Evolutionary conservation across 768 basidiomycete species (phyloP), one percentile per base, ranked within the genome.

Genomic region (Lentinula boryana): DNA sequence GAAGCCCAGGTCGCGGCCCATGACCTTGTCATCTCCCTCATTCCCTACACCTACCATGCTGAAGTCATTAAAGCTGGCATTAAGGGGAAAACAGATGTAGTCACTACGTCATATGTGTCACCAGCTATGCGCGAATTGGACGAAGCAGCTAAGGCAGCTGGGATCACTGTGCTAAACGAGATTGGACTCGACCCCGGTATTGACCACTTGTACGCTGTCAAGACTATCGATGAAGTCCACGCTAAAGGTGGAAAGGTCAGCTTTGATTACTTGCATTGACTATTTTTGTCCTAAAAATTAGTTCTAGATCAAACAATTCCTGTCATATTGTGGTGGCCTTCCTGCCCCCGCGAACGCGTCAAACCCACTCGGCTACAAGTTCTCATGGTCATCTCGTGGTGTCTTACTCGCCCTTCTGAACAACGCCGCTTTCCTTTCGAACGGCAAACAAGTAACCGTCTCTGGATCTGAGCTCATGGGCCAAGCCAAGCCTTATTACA

Each of bases 281-380:
- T 48, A 3, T 51, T 33, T 6, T 38, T 61, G 60, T 51, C 61
- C 64, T 13, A 63, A 38, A 12, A 12, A 35, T 36, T 32, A 6
- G 16, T 56, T 5, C 53, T 63, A 93, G 91, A 80, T 96, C 75
- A 95, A 91, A 70, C 78, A 90, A 65, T 98, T 98, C 84, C 76
- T 89, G 59, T 95, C 92, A 0, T 97, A 93, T 83, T 98, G 96
- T 65, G 95, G 95, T 70, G 96, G 96, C 61, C 89, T 98, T 52
- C 95, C 95, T 52, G 93, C 95, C 0, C 92, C 94, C 6, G 88
- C 93, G 67, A 89, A 89, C 69, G 85, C 93, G 4, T 86, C 87
- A 69, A 99, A 98, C 78, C 95, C 97, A 2, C 88, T 98, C 60
- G 96, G 96, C 10, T 99, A 98, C 86, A 98, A 98, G 74, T 98